Conservation (phyloP, 2,329 filamentous ascomycete genomes). For the Fusarium sp. region DNA sequence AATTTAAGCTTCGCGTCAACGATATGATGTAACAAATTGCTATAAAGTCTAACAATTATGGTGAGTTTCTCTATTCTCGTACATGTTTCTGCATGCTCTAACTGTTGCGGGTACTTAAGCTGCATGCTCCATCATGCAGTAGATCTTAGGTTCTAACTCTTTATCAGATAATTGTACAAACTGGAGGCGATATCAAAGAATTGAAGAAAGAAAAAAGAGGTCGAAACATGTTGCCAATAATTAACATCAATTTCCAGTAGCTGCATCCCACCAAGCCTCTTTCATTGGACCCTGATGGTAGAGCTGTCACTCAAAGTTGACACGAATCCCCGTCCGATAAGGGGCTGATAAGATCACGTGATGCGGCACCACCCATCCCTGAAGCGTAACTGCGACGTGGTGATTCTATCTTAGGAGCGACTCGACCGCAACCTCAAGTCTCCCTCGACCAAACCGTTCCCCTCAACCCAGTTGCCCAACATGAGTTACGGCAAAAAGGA, state of each 20-base stretch:
- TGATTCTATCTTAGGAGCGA: slow-evolving; percentile 53
- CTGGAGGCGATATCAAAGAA: no score
- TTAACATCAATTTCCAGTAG: no score
- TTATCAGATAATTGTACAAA: no score
- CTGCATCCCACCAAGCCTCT: no score
- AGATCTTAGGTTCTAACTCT: not conserved
- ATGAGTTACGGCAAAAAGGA: slow-evolving; percentile 99
- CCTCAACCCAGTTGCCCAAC: slow-evolving; percentile 62
- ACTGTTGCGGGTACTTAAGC: slow-evolving; percentile 20
- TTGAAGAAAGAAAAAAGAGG: no score
- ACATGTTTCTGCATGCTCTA: not conserved
- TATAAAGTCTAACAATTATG: no score
- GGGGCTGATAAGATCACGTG: slow-evolving; percentile 55
- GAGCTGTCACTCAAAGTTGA: slow-evolving; percentile 42
- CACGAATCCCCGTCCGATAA: slow-evolving; percentile 50
- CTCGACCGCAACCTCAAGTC: slow-evolving; percentile 54
- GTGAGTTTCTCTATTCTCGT: not conserved
- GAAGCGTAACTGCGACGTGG: slow-evolving; percentile 58
- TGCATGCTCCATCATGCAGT: slow-evolving; percentile 22
- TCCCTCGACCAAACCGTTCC: slow-evolving; percentile 52
- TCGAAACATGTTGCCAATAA: no score
- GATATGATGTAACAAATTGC: not conserved
- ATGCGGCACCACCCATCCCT: slow-evolving; percentile 48
- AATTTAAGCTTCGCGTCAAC: not conserved
- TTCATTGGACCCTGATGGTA: not conserved